Conservation (phyloP, 768 basidiomycete species). For the Lactarius indigo region DNA sequence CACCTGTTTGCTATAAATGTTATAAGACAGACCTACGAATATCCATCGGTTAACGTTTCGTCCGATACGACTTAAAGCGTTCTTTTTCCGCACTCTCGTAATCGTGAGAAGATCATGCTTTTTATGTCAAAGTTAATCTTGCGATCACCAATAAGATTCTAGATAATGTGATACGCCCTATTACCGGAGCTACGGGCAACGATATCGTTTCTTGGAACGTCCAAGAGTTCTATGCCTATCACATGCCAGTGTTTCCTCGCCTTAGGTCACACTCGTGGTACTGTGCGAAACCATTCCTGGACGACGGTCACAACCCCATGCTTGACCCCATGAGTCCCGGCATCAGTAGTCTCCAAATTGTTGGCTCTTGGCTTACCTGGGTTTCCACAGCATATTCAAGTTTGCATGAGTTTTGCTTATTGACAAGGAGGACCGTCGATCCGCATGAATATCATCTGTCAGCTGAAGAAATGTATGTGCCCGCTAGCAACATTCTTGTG, state of each 20-base stretch:
- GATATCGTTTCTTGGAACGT: neutral
- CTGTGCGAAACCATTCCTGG: neutral
- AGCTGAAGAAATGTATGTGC: neutral
- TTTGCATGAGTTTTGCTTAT: no score
- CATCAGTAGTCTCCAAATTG: neutral
- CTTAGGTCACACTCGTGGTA: neutral
- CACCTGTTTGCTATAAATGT: neutral
- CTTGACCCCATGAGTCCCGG: neutral
- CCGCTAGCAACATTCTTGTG: constrained; percentile 3
- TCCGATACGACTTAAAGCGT: neutral
- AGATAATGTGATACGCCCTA: neutral
- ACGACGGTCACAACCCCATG: neutral
- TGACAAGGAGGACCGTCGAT: neutral
- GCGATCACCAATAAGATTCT: neutral
- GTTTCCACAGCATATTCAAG: neutral
- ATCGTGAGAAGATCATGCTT: neutral
- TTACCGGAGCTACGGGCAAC: neutral
- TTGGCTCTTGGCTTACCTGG: neutral
- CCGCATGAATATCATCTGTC: neutral
- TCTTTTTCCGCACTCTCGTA: no score
- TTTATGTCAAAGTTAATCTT: neutral
- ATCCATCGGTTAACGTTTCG: neutral
- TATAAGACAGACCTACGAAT: neutral
- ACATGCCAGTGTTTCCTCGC: neutral
- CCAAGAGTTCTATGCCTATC: neutral